These are phyloP conservation scores for Stropharia rugosoannulata DNA, from an alignment of 768 basidiomycete species.

Conservation along the genomic window DNA sequence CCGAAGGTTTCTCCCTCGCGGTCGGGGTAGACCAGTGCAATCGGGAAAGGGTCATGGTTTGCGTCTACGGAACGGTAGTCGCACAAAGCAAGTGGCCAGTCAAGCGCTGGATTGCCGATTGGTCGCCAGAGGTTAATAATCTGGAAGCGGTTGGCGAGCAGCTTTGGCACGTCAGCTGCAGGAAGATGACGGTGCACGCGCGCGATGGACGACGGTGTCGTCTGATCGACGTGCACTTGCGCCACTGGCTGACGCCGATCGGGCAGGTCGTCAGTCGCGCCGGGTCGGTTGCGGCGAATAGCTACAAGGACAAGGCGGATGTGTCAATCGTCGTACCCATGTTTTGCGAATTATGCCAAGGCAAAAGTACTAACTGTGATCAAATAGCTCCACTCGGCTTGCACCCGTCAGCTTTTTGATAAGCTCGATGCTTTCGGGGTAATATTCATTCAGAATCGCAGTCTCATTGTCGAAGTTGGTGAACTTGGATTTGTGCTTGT, in stretches of 20 bases:
- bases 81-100: slow-evolving; percentile 52
- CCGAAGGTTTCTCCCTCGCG: slow-evolving; percentile 51
- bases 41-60: slow-evolving; percentile 39
- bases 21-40: slow-evolving; percentile 47
- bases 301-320: slow-evolving; percentile 25
- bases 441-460: slow-evolving; percentile 55
- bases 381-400: slow-evolving; percentile 54
- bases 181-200: slow-evolving; percentile 55
- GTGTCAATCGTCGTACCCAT: not conserved
- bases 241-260: slow-evolving; percentile 45
- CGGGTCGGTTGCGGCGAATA: slow-evolving; percentile 43
- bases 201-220: slow-evolving; percentile 38
- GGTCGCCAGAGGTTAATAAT: slow-evolving; percentile 66
- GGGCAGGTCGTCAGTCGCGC: slow-evolving; percentile 30
- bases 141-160: slow-evolving; percentile 49
- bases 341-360: not conserved
- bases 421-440: slow-evolving; percentile 57
- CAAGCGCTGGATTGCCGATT: slow-evolving; percentile 43
- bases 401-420: slow-evolving; percentile 63
- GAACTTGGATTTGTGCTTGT: slow-evolving; percentile 37
- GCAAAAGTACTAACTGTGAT: slow-evolving; percentile 50
- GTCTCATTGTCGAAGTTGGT: slow-evolving; percentile 48
- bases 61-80: slow-evolving; percentile 48
- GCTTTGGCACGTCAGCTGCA: slow-evolving; percentile 37
- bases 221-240: slow-evolving; percentile 54